These are phyloP conservation scores for Trichoderma asperelloides DNA, from an alignment of 495 filamentous ascomycete genomes.

Conservation along the genomic window DNA sequence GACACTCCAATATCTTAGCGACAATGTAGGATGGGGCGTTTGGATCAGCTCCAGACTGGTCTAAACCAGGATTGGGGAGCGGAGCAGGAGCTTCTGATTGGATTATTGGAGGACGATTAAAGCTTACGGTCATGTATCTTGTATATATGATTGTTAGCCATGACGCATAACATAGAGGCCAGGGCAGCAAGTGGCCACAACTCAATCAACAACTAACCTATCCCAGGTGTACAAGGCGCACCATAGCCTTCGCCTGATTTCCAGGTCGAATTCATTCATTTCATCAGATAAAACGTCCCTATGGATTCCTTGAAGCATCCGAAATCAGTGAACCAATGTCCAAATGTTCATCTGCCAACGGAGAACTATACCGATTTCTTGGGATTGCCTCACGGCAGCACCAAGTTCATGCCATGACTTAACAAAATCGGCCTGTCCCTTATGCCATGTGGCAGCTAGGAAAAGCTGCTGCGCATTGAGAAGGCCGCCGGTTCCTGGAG, in stretches of 20 bases:
- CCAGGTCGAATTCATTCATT: slow-evolving; percentile 36
- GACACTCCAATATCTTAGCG: background rate
- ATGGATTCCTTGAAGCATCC: slow-evolving; percentile 33
- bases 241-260: slow-evolving; percentile 36
- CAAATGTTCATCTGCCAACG: background rate
- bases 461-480: slow-evolving; percentile 45
- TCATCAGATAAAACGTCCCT: slow-evolving; percentile 27
- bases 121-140: background rate
- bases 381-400: slow-evolving; percentile 38
- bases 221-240: slow-evolving; percentile 31
- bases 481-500: slow-evolving; percentile 39
- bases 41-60: background rate
- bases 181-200: background rate
- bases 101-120: background rate
- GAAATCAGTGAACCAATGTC: background rate
- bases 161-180: background rate
- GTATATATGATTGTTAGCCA: background rate
- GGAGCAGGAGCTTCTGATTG: background rate
- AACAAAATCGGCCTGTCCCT: slow-evolving; percentile 42
- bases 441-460: slow-evolving; percentile 42
- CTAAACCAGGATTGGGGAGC: background rate
- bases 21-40: background rate
- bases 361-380: slow-evolving; percentile 35
- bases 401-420: slow-evolving; percentile 44
- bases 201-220: slow-evolving; percentile 19